Evolutionary conservation across 805 yeast genomes (phyloP), one percentile per base, ranked within the genome.

Genomic region (Wickerhamiella vanderwaltii): DNA sequence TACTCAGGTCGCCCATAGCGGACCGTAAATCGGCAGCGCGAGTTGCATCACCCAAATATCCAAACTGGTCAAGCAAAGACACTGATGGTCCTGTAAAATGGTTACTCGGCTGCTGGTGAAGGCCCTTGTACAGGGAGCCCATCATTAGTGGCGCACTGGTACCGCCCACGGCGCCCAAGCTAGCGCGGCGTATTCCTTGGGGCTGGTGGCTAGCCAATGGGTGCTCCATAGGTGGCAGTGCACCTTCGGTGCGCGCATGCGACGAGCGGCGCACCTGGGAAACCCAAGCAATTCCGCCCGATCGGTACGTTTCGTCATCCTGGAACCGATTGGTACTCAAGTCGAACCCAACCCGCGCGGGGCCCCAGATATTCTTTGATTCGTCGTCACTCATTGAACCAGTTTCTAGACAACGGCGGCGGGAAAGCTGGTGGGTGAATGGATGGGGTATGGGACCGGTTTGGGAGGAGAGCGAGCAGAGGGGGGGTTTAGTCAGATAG

Each of bases 221-320:
- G 37, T 20, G 29, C 28, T 34, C 29, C 12, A 34, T 12, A 16
- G 35, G 23, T 13, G 35, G 35, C 41, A 30, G 29, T 17, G 41
- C 35, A 11, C 35, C 28, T 11, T 38, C 41, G n/a, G 41, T 38
- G 25, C 41, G 41, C 9, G 41, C 35, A 22, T 38, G 41, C 16
- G 35, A 29, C 15, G 29, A 22, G 43, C 33, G 49, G 45, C 39
- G 40, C 26, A 35, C 42, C 45, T 17, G 52, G 9, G 53, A 41
- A 30, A 52, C 55, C 55, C 55, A 52, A n/a, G 54, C 55, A 36
- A 46, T 44, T 23, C 51, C 51, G 11, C 55, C 55, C 9, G 20
- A 43, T 12, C 48, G 48, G 41, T 41, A 52, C 6, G 49, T 45
- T 29, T 50, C 50, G 6, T 51, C 46, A 22, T 50, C 52, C 32